phyloP scores from a whole-genome alignment of 768 basidiomycete species.

The Hydnomerulius pinastri region DNA sequence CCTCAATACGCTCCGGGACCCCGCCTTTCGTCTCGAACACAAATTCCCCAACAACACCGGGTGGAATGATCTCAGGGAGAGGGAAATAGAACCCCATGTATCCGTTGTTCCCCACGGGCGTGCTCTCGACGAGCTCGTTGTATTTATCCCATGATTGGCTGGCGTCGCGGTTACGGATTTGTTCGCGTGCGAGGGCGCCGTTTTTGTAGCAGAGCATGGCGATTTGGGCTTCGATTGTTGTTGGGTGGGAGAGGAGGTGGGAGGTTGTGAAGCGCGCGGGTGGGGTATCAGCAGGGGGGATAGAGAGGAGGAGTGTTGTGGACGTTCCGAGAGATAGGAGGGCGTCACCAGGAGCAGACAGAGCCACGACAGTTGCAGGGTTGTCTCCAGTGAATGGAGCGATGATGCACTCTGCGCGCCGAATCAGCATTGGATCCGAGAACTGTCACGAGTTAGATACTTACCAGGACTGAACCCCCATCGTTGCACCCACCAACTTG shows the following conservation, averaged over 20 bases:
- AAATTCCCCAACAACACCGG: conserved; percentile 70
- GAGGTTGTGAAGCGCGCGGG: conserved; percentile 75
- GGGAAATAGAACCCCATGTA: conserved; percentile 84
- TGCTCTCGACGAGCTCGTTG: conserved; percentile 61
- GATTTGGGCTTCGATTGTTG: conserved; percentile 63
- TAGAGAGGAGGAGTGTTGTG: conserved; percentile 80
- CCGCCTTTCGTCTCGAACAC: conserved; percentile 47
- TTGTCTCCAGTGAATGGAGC: conserved; percentile 92
- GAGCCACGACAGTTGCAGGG: conserved; percentile 76
- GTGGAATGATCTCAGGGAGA: conserved; percentile 90
- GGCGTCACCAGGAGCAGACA: conserved; percentile 78
- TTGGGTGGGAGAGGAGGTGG: conserved; percentile 74
- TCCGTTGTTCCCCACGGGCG: conserved; percentile 59
- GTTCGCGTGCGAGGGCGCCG: conserved; percentile 79
- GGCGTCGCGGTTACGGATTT: conserved; percentile 68
- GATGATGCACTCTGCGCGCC: conserved; percentile 65
- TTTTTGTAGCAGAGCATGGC: conserved; percentile 95
- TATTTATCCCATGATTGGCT: conserved; percentile 65
- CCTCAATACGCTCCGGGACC: conserved; percentile 28
- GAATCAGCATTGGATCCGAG: background rate
- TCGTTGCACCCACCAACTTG: conserved; percentile 68
- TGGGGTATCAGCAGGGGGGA: conserved; percentile 61
- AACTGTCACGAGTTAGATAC: conserved; percentile 5
- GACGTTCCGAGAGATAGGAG: conserved; percentile 87
- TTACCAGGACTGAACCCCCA: conserved; percentile 75